Evolutionary conservation across 495 filamentous ascomycete genomes (phyloP), one percentile per base, ranked within the genome.

Genomic region (Corynascus novoguineensis): DNA sequence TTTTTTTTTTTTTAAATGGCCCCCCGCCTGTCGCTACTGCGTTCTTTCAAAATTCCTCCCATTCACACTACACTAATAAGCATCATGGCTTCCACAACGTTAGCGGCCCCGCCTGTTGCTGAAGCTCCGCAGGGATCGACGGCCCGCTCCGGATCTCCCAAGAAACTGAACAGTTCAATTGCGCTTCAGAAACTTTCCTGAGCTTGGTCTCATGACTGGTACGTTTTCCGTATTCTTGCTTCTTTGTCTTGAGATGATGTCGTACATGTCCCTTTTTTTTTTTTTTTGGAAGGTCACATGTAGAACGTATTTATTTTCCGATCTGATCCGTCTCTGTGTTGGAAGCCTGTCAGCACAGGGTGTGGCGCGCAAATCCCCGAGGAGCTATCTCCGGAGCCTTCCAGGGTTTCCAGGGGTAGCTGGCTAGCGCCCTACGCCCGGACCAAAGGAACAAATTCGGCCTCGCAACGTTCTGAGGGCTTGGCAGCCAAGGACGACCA

Each of bases 111-210:
- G 32, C 17, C 12, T n/a, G 8, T 10, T 22, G n/a, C 27, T 15
- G 10, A 34, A 44, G 15, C 25, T 25, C 51, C 51, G 35, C 51
- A 19, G 28, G 5, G 51, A 54, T 54, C 51, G 51, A 54, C 51
- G 51, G 51, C 28, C 51, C 51, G 51, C 51, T 7, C 51, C 51
- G 51, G 40, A 54, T 34, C 35, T 34, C 32, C 48, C 3, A 4
- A 8, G 35, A 38, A n/a, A n/a, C n/a, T n/a, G 19, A 14, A 46
- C 3, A 46, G 14, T 24, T 8, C 42, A 11, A 48, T 22, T 6
- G 19, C 27, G 21, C 15, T 48, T 19, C 25, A 15, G 25, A n/a
- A 47, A 29, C 4, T 19, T 31, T 10, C 1, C 9, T 10, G n/a
- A 31, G 5, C 12, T 25, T n/a, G 38, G 10, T 40, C 31, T 15